Evolutionary conservation across 2,329 filamentous ascomycete species (phyloP).

Genomic region (Trichoderma breve): DNA sequence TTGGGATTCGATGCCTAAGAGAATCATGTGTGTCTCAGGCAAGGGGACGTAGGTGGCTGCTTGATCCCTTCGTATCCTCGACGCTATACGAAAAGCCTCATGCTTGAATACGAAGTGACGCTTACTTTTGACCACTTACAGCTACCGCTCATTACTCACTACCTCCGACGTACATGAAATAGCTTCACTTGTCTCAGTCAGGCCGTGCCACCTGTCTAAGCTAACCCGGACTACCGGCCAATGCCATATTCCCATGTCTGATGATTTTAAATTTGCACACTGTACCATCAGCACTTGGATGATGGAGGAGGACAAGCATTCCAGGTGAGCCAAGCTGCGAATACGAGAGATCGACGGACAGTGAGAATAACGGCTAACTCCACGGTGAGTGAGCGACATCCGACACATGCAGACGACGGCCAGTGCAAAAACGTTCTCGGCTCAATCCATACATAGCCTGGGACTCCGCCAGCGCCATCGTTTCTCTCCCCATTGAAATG

Average conservation of each 20-base stretch:
- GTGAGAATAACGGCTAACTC: background rate
- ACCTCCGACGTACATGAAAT: constrained; percentile 11
- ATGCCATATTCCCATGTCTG: background rate
- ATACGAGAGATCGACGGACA: constrained; percentile 7
- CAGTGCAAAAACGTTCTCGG: background rate
- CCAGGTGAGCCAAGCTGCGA: background rate
- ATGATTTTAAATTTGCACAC: background rate
- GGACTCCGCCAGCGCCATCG: background rate
- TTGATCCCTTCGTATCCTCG: constrained; percentile 15
- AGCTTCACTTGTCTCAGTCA: constrained; percentile 2
- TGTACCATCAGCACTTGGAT: background rate
- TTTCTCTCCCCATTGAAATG: background rate
- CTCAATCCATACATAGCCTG: background rate
- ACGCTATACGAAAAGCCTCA: constrained; percentile 19
- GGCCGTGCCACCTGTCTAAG: constrained; percentile 4
- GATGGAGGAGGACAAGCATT: background rate
- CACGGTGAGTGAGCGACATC: background rate
- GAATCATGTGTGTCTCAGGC: constrained; percentile 5
- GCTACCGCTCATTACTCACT: background rate
- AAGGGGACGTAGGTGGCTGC: constrained; percentile 20
- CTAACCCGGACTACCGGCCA: background rate
- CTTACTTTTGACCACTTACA: constrained; percentile 14
- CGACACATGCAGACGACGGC: background rate
- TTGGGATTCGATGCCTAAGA: background rate
- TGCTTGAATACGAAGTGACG: constrained; percentile 17